These are phyloP conservation scores for Russula sp. DNA, from an alignment of 768 basidiomycete genomes.

Conservation along the genomic window DNA sequence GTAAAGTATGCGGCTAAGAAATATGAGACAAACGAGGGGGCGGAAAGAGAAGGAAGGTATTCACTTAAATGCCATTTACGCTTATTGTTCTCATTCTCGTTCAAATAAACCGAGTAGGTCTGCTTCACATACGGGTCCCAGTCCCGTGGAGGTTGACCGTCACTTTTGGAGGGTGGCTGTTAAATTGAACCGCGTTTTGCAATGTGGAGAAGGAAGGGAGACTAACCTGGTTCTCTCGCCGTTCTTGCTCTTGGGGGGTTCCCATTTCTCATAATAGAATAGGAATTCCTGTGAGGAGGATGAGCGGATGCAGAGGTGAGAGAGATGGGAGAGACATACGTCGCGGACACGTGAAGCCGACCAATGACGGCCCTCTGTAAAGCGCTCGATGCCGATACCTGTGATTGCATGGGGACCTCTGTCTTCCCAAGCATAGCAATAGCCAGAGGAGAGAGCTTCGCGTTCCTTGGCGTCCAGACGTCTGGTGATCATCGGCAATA, in stretches of 20 bases:
- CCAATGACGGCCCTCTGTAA: slow-evolving; percentile 78
- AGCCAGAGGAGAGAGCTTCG: slow-evolving; percentile 54
- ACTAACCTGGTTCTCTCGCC: slow-evolving; percentile 26
- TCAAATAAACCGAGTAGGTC: slow-evolving; percentile 39
- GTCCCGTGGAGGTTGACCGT: slow-evolving; percentile 36
- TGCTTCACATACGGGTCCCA: slow-evolving; percentile 44
- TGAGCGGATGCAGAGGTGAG: slow-evolving; percentile 11
- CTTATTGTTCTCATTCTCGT: slow-evolving; percentile 5
- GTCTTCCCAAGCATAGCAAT: slow-evolving; percentile 87
- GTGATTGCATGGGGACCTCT: slow-evolving; percentile 72
- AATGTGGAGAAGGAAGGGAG: slow-evolving; percentile 15
- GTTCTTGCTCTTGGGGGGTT: slow-evolving; percentile 32
- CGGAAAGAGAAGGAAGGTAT: slow-evolving; percentile 20
- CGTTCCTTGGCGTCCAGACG: slow-evolving; percentile 80
- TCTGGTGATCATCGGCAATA: slow-evolving; percentile 69
- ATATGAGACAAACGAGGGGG: slow-evolving; percentile 1
- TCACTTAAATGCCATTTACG: slow-evolving; percentile 47
- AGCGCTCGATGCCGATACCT: slow-evolving; percentile 81
- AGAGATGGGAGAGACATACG: slow-evolving; percentile 20
- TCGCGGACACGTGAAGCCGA: slow-evolving; percentile 69
- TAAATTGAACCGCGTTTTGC: slow-evolving; percentile 18
- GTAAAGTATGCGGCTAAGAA: slow-evolving; percentile 75
- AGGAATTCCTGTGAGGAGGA: slow-evolving; percentile 38
- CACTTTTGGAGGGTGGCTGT: slow-evolving; percentile 22
- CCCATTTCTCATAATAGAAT: slow-evolving; percentile 49